phyloP scores from a whole-genome alignment of 352 stramenopile genomes.

The Globisporangium solare region DNA sequence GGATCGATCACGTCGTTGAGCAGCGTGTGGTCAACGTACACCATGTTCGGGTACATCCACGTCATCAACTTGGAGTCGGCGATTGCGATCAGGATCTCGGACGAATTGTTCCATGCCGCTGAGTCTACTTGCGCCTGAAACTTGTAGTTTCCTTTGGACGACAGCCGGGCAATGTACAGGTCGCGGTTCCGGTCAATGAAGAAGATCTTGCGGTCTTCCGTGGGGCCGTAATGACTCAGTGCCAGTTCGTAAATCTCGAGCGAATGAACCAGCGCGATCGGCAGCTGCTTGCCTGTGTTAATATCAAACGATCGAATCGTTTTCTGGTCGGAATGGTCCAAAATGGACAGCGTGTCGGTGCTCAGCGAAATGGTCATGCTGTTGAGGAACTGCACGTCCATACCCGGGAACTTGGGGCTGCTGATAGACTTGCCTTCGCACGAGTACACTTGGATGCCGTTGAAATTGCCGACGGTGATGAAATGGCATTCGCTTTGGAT shows the following conservation, averaged over 20 bases:
- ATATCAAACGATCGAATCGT: conserved; percentile 89
- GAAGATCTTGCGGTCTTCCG: conserved; percentile 78
- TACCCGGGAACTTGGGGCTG: conserved; percentile 79
- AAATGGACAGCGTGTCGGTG: conserved; percentile 81
- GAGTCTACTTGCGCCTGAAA: conserved; percentile 90
- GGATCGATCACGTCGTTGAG: conserved; percentile 72
- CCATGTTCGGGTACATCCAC: conserved; percentile 90
- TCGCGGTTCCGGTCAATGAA: conserved; percentile 89
- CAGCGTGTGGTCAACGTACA: conserved; percentile 90
- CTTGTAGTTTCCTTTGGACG: conserved; percentile 68
- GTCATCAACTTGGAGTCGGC: conserved; percentile 86
- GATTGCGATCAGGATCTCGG: conserved; percentile 85
- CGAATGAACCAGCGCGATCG: conserved; percentile 55
- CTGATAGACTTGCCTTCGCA: conserved; percentile 91
- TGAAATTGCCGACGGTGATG: conserved; percentile 86
- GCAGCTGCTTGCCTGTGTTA: conserved; percentile 74
- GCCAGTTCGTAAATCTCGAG: conserved; percentile 80
- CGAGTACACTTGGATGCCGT: conserved; percentile 88
- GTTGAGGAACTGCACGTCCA: conserved; percentile 89
- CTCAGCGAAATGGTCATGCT: conserved; percentile 80
- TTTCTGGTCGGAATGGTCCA: conserved; percentile 88
- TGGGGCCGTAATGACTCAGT: conserved; percentile 72
- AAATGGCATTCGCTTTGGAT: conserved; percentile 88
- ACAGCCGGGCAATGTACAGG: conserved; percentile 70
- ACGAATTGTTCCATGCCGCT: conserved; percentile 85